phyloP scores from a whole-genome alignment of 306 rosid species.

The Medicago lupulina region DNA sequence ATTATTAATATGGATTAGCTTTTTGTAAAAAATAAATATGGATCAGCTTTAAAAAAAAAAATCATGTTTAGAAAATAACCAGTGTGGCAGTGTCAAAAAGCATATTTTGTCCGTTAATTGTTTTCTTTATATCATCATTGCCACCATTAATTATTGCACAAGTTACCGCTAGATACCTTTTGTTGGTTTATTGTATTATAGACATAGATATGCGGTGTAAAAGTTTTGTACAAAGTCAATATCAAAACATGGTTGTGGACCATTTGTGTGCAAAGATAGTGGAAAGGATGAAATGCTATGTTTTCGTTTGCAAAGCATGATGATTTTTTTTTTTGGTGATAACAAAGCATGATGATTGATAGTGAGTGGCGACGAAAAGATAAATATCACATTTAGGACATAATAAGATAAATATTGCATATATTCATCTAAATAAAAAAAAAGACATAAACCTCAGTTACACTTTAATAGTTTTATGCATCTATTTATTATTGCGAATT shows the following conservation, averaged over 20 bases:
- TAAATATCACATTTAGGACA: background rate
- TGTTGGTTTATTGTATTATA: slow-evolving; percentile 27
- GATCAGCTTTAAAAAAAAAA: too few species aligned
- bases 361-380: background rate
- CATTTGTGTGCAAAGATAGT: slow-evolving; percentile 43
- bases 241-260: slow-evolving; percentile 49
- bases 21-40: too few species aligned
- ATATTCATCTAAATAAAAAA: too few species aligned
- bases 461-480: too few species aligned
- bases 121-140: slow-evolving; percentile 47
- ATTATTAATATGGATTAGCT: too few species aligned
- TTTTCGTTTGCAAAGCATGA: slow-evolving; percentile 41
- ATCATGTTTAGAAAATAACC: background rate
- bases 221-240: slow-evolving; percentile 47
- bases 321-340: too few species aligned
- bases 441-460: too few species aligned
- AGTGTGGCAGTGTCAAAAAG: slow-evolving; percentile 42
- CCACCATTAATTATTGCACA: slow-evolving; percentile 40
- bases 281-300: slow-evolving; percentile 35
- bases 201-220: slow-evolving; percentile 4
- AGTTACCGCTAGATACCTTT: slow-evolving; percentile 41
- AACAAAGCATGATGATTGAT: slow-evolving; percentile 32
- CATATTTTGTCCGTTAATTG: slow-evolving; percentile 71
- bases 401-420: background rate
- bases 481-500: background rate